Conservation (phyloP, 257 asterid species). For the Agastache rugosa region DNA sequence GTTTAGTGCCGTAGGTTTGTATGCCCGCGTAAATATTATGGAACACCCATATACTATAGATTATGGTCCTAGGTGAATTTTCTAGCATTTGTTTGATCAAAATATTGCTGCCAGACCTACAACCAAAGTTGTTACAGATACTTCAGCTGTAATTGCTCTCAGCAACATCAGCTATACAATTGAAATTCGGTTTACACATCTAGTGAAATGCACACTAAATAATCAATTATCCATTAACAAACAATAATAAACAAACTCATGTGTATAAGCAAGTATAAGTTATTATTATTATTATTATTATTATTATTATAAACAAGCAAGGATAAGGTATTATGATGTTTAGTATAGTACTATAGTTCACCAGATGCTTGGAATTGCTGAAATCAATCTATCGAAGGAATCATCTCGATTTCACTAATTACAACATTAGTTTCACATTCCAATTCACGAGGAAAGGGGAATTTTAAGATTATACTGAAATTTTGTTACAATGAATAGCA, state of each 20-base stretch:
- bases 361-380: slow-evolving; percentile 4
- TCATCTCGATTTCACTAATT: background rate
- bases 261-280: background rate
- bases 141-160: slow-evolving; percentile 11
- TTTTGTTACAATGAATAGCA: background rate
- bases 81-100: slow-evolving; percentile 10
- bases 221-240: background rate
- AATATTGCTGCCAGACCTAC: background rate
- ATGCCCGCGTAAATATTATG: background rate
- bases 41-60: background rate
- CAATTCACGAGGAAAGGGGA: background rate
- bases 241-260: background rate
- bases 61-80: background rate
- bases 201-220: background rate
- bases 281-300: too few species aligned
- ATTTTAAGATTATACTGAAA: background rate
- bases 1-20: background rate
- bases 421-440: background rate
- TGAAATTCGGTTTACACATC: background rate
- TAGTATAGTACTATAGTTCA: background rate
- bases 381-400: background rate
- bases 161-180: background rate
- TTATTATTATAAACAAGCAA: background rate
- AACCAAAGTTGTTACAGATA: background rate
- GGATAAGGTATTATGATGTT: background rate